These are phyloP conservation scores for Trichoderma asperellum DNA, from an alignment of 2,329 filamentous ascomycete genomes.

Conservation along the genomic window DNA sequence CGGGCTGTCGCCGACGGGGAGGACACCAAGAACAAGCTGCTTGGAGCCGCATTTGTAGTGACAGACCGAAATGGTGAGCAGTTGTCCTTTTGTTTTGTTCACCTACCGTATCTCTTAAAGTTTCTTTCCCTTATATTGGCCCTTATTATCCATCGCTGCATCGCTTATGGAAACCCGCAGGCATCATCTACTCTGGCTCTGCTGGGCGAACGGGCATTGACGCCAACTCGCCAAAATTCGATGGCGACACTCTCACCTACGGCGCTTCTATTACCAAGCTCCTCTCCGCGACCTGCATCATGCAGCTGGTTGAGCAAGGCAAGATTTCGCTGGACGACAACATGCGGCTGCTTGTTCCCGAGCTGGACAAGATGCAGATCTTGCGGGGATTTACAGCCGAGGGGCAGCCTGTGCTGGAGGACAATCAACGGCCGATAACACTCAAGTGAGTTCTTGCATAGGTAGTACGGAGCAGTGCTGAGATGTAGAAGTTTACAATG, in stretches of 20 bases:
- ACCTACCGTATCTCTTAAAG: too few species aligned
- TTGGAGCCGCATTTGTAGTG: slow-evolving; percentile 45
- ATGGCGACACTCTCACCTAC: slow-evolving; percentile 42
- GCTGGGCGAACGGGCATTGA: slow-evolving; percentile 44
- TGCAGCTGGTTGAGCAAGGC: slow-evolving; percentile 48
- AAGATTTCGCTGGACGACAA: slow-evolving; percentile 45
- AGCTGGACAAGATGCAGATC: slow-evolving; percentile 42
- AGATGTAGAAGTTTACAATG: not conserved
- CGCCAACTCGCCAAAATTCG: slow-evolving; percentile 39
- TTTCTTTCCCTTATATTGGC: too few species aligned
- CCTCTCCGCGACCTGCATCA: slow-evolving; percentile 43
- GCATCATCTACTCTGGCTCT: slow-evolving; percentile 42
- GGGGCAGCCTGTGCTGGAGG: slow-evolving; percentile 44
- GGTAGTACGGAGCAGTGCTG: too few species aligned
- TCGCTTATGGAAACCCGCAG: slow-evolving; percentile 31
- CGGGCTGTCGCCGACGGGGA: slow-evolving; percentile 38
- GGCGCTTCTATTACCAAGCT: slow-evolving; percentile 52
- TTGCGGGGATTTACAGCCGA: slow-evolving; percentile 44
- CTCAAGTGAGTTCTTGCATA: slow-evolving; percentile 39
- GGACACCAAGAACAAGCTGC: slow-evolving; percentile 41
- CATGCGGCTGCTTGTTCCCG: slow-evolving; percentile 41
- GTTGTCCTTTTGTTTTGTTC: not conserved
- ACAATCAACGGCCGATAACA: slow-evolving; percentile 45
- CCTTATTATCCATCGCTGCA: not conserved
- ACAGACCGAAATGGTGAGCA: slow-evolving; percentile 39